phyloP scores from a whole-genome alignment of 768 basidiomycete genomes.

The Dioszegia crocea region DNA sequence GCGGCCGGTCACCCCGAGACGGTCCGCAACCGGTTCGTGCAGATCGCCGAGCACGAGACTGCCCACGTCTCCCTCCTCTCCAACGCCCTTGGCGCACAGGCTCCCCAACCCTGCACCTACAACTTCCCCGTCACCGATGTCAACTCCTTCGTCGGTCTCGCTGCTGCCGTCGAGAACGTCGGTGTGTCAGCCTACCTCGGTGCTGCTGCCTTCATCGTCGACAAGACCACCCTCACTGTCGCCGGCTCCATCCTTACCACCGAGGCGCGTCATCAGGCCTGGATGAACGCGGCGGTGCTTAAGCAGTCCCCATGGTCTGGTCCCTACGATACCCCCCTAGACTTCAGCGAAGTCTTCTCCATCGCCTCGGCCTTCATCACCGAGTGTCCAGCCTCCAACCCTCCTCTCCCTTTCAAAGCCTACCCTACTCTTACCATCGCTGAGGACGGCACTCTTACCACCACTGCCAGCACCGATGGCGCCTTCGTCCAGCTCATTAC shows the following conservation, averaged over 20 bases:
- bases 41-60: conserved; percentile 59
- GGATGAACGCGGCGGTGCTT: conserved; percentile 58
- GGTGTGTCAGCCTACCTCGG: conserved; percentile 61
- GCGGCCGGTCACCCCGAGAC: conserved; percentile 52
- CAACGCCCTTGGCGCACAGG: conserved; percentile 53
- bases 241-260: conserved; percentile 61
- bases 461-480: conserved; percentile 44
- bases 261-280: conserved; percentile 64
- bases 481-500: conserved; percentile 56
- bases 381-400: conserved; percentile 59
- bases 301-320: conserved; percentile 59
- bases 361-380: conserved; percentile 56
- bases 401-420: conserved; percentile 55
- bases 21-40: conserved; percentile 49
- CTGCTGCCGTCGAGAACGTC: conserved; percentile 59
- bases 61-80: conserved; percentile 59
- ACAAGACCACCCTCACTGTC: conserved; percentile 54
- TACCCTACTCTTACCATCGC: conserved; percentile 55
- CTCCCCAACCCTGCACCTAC: conserved; percentile 61
- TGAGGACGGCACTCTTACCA: conserved; percentile 32
- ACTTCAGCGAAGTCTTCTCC: conserved; percentile 55
- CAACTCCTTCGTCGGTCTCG: conserved; percentile 55
- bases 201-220: conserved; percentile 52
- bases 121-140: conserved; percentile 57
- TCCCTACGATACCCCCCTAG: conserved; percentile 57